Percentiles rank a stretch among this genome's conserved stretches.
phyloP scores from a whole-genome alignment of 2,329 filamentous ascomycete species.

The Gyromitra esculenta region DNA sequence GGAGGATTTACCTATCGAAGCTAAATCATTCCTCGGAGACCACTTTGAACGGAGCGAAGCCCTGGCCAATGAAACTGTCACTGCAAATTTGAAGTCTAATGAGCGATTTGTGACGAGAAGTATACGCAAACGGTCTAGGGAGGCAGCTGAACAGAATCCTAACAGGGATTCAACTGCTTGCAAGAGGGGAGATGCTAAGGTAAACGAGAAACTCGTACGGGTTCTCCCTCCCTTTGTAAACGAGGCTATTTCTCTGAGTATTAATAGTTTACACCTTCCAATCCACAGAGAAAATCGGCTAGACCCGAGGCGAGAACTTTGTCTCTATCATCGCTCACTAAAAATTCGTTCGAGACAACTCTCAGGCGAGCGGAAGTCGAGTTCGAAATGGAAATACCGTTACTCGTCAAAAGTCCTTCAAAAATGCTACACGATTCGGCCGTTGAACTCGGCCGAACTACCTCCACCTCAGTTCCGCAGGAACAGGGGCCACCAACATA shows the following conservation, averaged over 20 bases:
- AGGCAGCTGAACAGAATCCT: neutral
- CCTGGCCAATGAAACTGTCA: neutral
- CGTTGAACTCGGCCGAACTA: neutral
- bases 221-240: neutral
- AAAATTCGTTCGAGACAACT: neutral
- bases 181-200: neutral
- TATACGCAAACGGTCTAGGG: neutral
- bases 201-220: neutral
- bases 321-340: neutral
- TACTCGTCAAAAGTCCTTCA: neutral
- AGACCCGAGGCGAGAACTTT: neutral
- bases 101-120: neutral
- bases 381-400: neutral
- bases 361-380: neutral
- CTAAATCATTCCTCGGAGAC: neutral
- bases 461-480: neutral
- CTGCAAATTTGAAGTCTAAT: neutral
- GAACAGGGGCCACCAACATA: neutral
- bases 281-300: neutral
- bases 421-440: neutral
- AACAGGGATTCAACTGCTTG: neutral
- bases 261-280: neutral
- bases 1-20: neutral
- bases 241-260: conserved; percentile 3
- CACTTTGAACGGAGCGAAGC: neutral